Percentiles rank a stretch among this genome's conserved stretches.
Conservation (phyloP, 257 asterid genomes). For the Lithospermum erythrorhizon region DNA sequence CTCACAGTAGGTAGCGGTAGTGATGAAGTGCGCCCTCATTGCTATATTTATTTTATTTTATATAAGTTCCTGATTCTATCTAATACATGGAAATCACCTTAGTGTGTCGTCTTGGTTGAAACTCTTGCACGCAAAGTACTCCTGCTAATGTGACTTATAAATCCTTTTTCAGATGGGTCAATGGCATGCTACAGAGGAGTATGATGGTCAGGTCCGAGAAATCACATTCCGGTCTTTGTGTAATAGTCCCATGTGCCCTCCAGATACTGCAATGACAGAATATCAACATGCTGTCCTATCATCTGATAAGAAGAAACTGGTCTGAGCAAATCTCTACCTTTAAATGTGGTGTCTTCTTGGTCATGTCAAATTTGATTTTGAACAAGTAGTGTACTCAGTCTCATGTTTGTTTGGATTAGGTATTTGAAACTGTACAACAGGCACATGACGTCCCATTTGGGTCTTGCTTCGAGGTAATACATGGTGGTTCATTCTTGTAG, state of each 20-base stretch:
- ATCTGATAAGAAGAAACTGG: conserved; percentile 65
- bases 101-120: no score
- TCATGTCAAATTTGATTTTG: neutral
- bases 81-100: no score
- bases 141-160: neutral
- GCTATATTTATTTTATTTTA: no score
- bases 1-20: no score
- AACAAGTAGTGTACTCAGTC: neutral
- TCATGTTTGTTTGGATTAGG: conserved; percentile 25
- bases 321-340: conserved; percentile 16
- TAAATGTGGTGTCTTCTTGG: neutral
- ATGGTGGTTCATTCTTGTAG: conserved; percentile 5
- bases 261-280: conserved; percentile 87
- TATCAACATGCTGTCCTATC: conserved; percentile 58
- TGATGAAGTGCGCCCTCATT: no score
- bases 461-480: conserved; percentile 73
- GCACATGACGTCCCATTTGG: conserved; percentile 97
- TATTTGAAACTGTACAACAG: conserved; percentile 81
- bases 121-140: neutral
- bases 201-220: conserved; percentile 82
- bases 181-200: conserved; percentile 70
- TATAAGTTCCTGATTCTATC: no score
- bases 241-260: conserved; percentile 92
- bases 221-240: conserved; percentile 60
- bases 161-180: conserved; percentile 47